phyloP scores from a whole-genome alignment of 148 eudicot species.

The Silene conica region DNA sequence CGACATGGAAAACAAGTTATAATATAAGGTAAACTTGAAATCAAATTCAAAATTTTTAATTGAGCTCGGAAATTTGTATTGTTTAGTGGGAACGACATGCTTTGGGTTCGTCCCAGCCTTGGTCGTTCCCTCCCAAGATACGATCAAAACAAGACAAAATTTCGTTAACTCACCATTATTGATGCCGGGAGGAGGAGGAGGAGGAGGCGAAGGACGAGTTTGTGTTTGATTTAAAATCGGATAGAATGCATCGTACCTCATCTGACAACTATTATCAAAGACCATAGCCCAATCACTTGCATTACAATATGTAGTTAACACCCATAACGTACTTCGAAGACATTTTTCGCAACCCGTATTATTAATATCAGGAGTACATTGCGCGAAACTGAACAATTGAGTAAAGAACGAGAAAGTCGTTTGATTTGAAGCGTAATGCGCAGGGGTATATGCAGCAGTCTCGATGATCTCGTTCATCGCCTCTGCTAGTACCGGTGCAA shows the following conservation, averaged over 20 bases:
- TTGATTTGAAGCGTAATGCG: conserved; percentile 7
- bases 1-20: too few species aligned
- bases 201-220: not conserved
- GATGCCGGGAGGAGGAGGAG: not conserved
- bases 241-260: not conserved
- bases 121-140: too few species aligned
- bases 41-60: too few species aligned
- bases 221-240: not conserved
- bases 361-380: conserved; percentile 14
- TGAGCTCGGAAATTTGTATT: too few species aligned
- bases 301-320: too few species aligned
- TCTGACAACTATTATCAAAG: too few species aligned
- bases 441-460: not conserved
- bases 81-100: too few species aligned
- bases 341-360: conserved; percentile 3
- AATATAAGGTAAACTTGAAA: too few species aligned
- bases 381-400: conserved; percentile 7
- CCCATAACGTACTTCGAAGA: not conserved
- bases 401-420: not conserved
- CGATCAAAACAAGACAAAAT: too few species aligned
- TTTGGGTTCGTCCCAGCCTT: too few species aligned
- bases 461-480: not conserved
- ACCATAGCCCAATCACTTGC: too few species aligned
- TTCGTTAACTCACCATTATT: too few species aligned
- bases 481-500: not conserved